Base-by-base conservation (phyloP, 2,329 filamentous ascomycete species). In the Aureobasidium melanogenum region DNA sequence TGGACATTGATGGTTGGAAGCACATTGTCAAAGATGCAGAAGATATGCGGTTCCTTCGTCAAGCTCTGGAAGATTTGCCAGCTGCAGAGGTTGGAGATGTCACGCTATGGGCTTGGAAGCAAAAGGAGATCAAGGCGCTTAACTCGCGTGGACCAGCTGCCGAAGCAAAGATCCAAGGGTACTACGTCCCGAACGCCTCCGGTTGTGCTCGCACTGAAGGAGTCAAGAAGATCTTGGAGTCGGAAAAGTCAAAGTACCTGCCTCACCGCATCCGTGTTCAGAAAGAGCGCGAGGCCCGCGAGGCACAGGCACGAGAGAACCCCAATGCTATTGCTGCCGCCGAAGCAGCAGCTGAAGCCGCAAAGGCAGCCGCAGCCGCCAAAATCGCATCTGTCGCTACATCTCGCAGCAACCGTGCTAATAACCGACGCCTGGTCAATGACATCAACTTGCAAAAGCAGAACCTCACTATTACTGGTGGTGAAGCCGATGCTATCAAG, bases 231-330 rank as follows among this genome's bases (percentile, higher is more conserved):
- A 97, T 99, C 61, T 82, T 96, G 64, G 95, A 99, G 73, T 90
- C 91, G 0, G 94, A 99, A 73, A 99, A 99, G 78, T 96, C 92
- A 30, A 96, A 97, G 72, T 99, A 99, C 71, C 82, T 99, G 8
- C 94, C 94, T 43, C 94, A 99, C 79, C 92, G 96, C 66, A 94
- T 99, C 76, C 96, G 95, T 71, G 91, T 99, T 22, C 89, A 94
- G 73, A 94, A 88, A 75, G 90, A 88, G 26, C 85, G 92, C 56
- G 92, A 97, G 73, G 91, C 94, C 73, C 88, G 91, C n/a, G 88
- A 97, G 73, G 87, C 87, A n/a, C 79, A 80, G 47, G 84, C 86
- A 74, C 70, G 88, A 82, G 77, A 84, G 77, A 77, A 87, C 79
- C 67, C 85, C 66, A 77, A 83, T 6, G 83, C 44, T 47, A 9